Base-by-base conservation (phyloP, 768 basidiomycete species). In the Phanerochaete carnosa region DNA sequence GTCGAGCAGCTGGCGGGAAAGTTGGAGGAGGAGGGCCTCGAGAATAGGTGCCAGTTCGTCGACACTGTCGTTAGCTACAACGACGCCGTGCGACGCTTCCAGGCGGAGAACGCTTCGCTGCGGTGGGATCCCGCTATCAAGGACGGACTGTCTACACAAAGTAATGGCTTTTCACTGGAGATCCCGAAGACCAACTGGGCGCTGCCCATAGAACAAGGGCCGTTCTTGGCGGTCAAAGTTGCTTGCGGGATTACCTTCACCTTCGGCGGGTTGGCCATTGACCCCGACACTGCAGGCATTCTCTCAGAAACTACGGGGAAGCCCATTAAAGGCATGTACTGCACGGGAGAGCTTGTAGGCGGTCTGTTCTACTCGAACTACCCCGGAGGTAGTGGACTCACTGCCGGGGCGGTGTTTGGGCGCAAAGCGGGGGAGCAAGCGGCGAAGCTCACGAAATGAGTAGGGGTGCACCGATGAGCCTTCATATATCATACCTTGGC, bases 191-290 rank as follows among this genome's bases (percentile, higher is more conserved):
- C 85, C 0, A 88, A 89, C 65, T 89, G 88, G 88, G 88, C 87
- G 0, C 71, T 85, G 61, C 66, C 81, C 4, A 71, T 89, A 26
- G 79, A 83, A 37, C 63, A 77, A 45, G 69, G 75, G 13, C 85
- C 85, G 0, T 85, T 86, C 64, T 73, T 88, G 68, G 87, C 87
- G 2, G 84, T 89, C 32, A 87, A 84, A 65, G 84, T 89, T 8
- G 75, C 82, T 0, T 88, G 87, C 72, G 88, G 87, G 6, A 81
- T 88, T 57, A 89, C 88, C 0, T 90, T 88, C 73, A 89, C 86
- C 1, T 89, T 88, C 73, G 87, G 88, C 0, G 88, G 88, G 1
- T 69, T 89, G 2, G 82, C 79, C 0, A 82, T 89, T 62, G 80
- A 88, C 64, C 79, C 84, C 0, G 66, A 74, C 16, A 85, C 82